A percentile compares a stretch with the other conserved stretches of the same genome.
These are phyloP conservation scores for Phyllosticta citrichinensis DNA, from an alignment of 2,329 filamentous ascomycete genomes.

Conservation along the genomic window DNA sequence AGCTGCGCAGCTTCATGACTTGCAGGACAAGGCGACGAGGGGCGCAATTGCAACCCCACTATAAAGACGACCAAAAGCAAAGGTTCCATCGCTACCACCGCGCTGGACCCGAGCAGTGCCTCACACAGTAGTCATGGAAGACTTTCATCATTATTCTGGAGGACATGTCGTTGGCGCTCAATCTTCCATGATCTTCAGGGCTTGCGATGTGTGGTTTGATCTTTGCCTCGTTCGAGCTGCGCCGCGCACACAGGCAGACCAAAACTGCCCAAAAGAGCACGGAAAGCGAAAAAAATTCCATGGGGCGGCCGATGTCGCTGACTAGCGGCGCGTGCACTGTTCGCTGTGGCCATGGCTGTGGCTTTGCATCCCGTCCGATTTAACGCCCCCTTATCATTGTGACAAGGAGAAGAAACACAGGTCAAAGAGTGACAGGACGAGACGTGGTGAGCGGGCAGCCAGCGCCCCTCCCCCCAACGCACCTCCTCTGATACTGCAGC, in stretches of 20 bases:
- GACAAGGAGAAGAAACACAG: background rate
- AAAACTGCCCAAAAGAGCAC: background rate
- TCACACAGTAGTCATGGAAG: background rate
- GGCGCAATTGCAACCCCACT: background rate
- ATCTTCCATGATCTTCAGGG: constrained; percentile 5
- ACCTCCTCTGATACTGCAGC: background rate
- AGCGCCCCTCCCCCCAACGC: background rate
- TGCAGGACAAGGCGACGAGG: constrained; percentile 7
- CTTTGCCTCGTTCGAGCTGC: background rate
- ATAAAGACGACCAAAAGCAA: background rate
- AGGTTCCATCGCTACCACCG: background rate
- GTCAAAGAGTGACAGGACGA: background rate
- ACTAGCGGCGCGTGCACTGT: background rate
- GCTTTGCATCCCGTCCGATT: background rate
- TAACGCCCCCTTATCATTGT: background rate
- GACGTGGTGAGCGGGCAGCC: background rate
- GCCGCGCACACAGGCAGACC: background rate
- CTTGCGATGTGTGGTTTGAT: constrained; percentile 8
- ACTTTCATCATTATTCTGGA: background rate
- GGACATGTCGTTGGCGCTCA: background rate
- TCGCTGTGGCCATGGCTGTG: background rate
- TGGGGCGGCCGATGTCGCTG: background rate
- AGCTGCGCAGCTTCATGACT: constrained; percentile 8
- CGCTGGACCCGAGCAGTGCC: background rate
- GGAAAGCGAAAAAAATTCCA: background rate